phyloP scores from a whole-genome alignment of 139 green algal species.

The Chlamydomonas schloesseri region DNA sequence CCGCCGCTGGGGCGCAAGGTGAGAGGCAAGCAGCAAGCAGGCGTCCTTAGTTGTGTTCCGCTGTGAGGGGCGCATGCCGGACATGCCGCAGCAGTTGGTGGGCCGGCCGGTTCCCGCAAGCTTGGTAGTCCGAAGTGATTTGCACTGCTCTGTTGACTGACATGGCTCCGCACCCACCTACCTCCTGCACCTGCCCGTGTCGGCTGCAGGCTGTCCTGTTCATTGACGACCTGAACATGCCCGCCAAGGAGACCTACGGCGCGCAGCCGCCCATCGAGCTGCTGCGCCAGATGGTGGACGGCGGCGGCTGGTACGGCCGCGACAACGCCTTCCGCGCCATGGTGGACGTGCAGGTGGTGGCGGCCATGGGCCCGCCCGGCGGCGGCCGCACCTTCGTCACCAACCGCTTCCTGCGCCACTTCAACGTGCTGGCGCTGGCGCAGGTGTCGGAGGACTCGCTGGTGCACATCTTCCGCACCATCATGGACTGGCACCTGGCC shows the following conservation, averaged over 20 bases:
- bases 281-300: conserved; percentile 79
- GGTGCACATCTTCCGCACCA: conserved; percentile 78
- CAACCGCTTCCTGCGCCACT: conserved; percentile 80
- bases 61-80: no score
- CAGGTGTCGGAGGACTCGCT: conserved; percentile 77
- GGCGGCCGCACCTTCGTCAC: conserved; percentile 81
- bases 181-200: no score
- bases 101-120: no score
- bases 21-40: background rate
- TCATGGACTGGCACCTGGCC: conserved; percentile 81
- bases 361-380: conserved; percentile 80
- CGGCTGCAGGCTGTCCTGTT: conserved; percentile 71
- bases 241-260: conserved; percentile 78
- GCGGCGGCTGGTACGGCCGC: conserved; percentile 74
- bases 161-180: no score
- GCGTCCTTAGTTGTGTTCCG: no score
- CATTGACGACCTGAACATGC: conserved; percentile 90
- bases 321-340: conserved; percentile 77
- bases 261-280: conserved; percentile 85
- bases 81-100: no score
- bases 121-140: no score
- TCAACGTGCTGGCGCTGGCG: conserved; percentile 69
- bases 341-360: conserved; percentile 78
- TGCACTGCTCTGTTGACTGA: no score
- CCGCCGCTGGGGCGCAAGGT: conserved; percentile 66